phyloP scores from a whole-genome alignment of 176 grass and related monocot genomes.

The Musa schizocarpa region DNA sequence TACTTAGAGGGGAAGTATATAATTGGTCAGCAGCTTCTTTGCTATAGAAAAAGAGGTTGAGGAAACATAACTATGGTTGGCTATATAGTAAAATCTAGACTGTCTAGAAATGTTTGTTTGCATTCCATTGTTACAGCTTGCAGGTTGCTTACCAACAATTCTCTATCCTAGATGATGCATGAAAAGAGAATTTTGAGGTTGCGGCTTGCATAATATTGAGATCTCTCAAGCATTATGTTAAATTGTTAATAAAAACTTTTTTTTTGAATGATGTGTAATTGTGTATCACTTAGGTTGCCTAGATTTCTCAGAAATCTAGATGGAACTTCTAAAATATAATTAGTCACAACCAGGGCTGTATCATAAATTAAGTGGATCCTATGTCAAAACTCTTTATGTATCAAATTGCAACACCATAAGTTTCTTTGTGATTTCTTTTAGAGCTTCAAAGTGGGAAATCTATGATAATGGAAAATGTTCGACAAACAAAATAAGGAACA shows the following conservation, averaged over 20 bases:
- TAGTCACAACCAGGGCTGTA: not conserved
- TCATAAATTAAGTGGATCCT: not conserved
- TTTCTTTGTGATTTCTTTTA: no score
- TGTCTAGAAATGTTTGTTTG: not conserved
- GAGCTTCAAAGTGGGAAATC: not conserved
- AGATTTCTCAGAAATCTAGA: not conserved
- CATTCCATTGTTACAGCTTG: no score
- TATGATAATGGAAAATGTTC: not conserved
- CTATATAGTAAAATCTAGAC: not conserved
- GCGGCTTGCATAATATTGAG: no score
- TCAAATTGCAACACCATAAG: not conserved
- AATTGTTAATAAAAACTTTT: not conserved
- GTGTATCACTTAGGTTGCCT: no score
- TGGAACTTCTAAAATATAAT: not conserved
- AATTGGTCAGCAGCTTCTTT: no score
- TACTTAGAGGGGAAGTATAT: no score
- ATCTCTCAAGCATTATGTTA: not conserved
- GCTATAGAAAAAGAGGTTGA: no score
- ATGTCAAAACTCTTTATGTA: not conserved
- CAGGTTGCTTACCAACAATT: no score
- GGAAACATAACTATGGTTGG: not conserved
- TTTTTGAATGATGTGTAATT: no score
- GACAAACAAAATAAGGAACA: not conserved
- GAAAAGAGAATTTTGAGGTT: not conserved
- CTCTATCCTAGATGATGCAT: not conserved